Base-by-base conservation (phyloP, 257 asterid genomes). In the Nicotiana attenuata region DNA sequence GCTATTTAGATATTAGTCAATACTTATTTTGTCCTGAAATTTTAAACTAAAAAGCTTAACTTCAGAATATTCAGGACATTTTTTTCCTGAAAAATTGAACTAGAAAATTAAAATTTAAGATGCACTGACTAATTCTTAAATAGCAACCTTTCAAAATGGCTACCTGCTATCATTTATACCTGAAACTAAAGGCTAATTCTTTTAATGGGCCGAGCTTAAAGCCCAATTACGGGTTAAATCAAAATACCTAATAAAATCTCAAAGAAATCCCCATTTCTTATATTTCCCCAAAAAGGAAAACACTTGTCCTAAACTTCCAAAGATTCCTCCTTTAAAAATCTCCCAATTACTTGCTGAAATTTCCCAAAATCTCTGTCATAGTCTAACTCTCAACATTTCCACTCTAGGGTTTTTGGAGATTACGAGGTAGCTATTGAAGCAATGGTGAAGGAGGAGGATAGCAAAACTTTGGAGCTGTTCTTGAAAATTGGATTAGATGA, bases 401-500 rank as follows among this genome's bases (percentile, higher is more conserved):
- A 14, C 67, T 71, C 0, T 81, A 81, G 87, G 87, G 83, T 77
- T 86, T 68, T 20, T 47, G 67, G 66, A 10, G 5, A 69, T 60
- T 38, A 38, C 47, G 3, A 41, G 47, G 47, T 41, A 41, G 47
- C 10, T 57, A 59, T 29, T 33, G 24, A 4, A 63, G 73, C 53
- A 26, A 81, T 16, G 68, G 71, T 24, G 28, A 50, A 65, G 69
- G 31, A 41, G 31, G 71, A 56, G 66, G 66, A 75, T 59, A 22
- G 26, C 65, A 75, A 73, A 68, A 82, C 26, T 56, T 53, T 87
- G 57, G 90, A 89, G 38, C 29, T 89, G 77, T 89, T 89, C 60
- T 35, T 81, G 84, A 86, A 82, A 61, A 87, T 89, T 38, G 92
- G 92, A 11, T 80, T 89, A 69, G 92, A 89, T 28, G 91, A 89